A percentile compares a stretch with the other conserved stretches of the same genome.
These are phyloP conservation scores for Calonectria henricotiae DNA, from an alignment of 2,329 filamentous ascomycete genomes.

Conservation along the genomic window DNA sequence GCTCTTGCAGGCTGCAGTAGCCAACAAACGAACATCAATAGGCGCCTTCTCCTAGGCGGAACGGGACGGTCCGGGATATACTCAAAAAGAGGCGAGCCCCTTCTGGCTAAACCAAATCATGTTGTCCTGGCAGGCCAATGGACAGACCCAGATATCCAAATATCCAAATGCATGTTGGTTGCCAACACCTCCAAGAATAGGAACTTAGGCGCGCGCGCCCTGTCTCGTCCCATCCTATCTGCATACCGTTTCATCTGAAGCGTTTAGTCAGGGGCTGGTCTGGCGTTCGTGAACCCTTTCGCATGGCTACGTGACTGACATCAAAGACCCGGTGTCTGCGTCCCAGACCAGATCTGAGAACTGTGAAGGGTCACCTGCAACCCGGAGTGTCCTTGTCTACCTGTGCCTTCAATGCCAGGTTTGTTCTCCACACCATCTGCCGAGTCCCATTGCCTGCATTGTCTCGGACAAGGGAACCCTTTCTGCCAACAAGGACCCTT, in stretches of 20 bases:
- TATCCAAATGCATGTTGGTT: conserved; percentile 15
- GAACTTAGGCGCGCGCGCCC: conserved; percentile 3
- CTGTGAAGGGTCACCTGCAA: not conserved
- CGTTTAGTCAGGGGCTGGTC: not conserved
- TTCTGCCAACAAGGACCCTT: conserved; percentile 1
- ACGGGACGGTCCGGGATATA: conserved; percentile 28
- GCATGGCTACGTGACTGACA: not conserved
- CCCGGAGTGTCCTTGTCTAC: not conserved
- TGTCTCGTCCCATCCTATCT: not conserved
- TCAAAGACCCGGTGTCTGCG: not conserved
- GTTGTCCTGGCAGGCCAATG: not conserved
- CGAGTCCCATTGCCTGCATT: not conserved
- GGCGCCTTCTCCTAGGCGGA: conserved; percentile 5
- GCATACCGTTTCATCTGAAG: conserved; percentile 9
- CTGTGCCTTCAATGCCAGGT: not conserved
- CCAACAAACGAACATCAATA: conserved; percentile 5
- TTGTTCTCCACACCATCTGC: conserved; percentile 12
- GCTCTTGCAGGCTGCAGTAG: conserved; percentile 1
- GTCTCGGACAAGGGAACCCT: conserved; percentile 12
- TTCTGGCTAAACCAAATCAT: not conserved
- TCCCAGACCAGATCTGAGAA: conserved; percentile 2
- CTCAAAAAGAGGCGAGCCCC: not conserved
- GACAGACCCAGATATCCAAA: not conserved
- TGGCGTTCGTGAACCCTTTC: not conserved
- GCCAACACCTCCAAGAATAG: conserved; percentile 12